These are phyloP conservation scores for Flagelloscypha sp. DNA, from an alignment of 768 basidiomycete genomes.

Conservation along the genomic window DNA sequence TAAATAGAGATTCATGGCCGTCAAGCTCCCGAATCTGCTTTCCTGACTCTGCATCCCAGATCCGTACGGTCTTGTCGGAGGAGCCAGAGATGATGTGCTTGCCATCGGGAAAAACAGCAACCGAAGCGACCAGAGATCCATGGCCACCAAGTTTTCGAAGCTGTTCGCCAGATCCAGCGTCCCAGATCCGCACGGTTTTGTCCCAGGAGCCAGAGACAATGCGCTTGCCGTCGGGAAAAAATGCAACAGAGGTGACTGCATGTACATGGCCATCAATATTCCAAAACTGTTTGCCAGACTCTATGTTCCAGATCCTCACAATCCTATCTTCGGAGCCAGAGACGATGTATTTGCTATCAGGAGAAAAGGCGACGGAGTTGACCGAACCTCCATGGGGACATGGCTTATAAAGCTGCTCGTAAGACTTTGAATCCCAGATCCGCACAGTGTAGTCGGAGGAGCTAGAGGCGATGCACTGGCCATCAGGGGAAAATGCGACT, in stretches of 20 bases:
- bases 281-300: conserved; percentile 2
- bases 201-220: conserved; percentile 15
- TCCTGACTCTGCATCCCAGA: conserved; percentile 11
- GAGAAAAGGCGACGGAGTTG: conserved; percentile 7
- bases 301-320: conserved; percentile 9
- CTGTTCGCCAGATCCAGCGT: conserved; percentile 2
- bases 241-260: conserved; percentile 9
- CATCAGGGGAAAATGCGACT: conserved; percentile 14
- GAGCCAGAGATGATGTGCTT: conserved; percentile 8
- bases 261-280: conserved; percentile 8
- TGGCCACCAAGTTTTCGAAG: conserved; percentile 7
- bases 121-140: conserved; percentile 1
- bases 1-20: conserved; percentile 10
- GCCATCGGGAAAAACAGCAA: conserved; percentile 14
- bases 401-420: not conserved
- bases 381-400: not conserved
- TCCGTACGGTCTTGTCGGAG: conserved; percentile 4
- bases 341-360: conserved; percentile 7
- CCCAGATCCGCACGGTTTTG: conserved; percentile 12
- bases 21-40: not conserved
- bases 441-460: conserved; percentile 7
- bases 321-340: conserved; percentile 8
- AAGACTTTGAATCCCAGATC: conserved; percentile 7
- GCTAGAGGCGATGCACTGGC: conserved; percentile 7
- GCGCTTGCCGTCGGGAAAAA: conserved; percentile 13